A percentile compares a stretch with the other conserved stretches of the same genome.
Evolutionary conservation across 306 rosid species (phyloP).

Genomic region (Potentilla sterilis): DNA sequence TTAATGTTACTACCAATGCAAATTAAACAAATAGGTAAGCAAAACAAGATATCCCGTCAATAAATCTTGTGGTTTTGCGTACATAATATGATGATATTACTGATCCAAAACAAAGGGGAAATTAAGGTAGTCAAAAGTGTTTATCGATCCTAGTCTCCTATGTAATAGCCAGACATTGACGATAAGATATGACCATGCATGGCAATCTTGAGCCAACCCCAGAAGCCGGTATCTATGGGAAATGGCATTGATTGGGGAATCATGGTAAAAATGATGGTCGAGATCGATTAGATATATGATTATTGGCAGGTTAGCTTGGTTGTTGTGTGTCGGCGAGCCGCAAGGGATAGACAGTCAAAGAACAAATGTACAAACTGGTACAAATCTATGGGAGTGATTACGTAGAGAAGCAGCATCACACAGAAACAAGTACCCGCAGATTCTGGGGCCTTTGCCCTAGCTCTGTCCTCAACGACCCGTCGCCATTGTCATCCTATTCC

Average conservation of each 20-base stretch:
- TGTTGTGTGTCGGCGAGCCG: slow-evolving; percentile 39
- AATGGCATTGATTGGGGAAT: slow-evolving; percentile 1
- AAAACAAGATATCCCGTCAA: too few species aligned
- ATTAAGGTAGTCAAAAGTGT: too few species aligned
- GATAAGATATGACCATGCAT: background rate
- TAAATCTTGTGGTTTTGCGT: too few species aligned
- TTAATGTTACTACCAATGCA: too few species aligned
- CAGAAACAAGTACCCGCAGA: slow-evolving; percentile 33
- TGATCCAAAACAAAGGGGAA: too few species aligned
- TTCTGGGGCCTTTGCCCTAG: slow-evolving; percentile 34
- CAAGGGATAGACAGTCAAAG: slow-evolving; percentile 22
- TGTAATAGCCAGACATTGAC: background rate
- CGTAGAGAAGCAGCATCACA: background rate
- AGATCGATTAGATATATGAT: background rate
- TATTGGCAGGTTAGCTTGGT: background rate
- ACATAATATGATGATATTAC: too few species aligned
- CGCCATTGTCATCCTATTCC: slow-evolving; percentile 21
- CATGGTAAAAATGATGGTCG: background rate
- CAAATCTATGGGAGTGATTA: background rate
- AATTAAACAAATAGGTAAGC: too few species aligned
- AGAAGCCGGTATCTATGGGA: slow-evolving; percentile 1
- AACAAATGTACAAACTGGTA: slow-evolving; percentile 8
- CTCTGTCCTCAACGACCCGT: slow-evolving; percentile 1
- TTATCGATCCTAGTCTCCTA: background rate
- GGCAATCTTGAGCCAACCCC: slow-evolving; percentile 12